Percentiles rank a stretch among this genome's conserved stretches.
Evolutionary conservation across 2,329 filamentous ascomycete species (phyloP).

Genomic region (Aspergillus transmontanensis): DNA sequence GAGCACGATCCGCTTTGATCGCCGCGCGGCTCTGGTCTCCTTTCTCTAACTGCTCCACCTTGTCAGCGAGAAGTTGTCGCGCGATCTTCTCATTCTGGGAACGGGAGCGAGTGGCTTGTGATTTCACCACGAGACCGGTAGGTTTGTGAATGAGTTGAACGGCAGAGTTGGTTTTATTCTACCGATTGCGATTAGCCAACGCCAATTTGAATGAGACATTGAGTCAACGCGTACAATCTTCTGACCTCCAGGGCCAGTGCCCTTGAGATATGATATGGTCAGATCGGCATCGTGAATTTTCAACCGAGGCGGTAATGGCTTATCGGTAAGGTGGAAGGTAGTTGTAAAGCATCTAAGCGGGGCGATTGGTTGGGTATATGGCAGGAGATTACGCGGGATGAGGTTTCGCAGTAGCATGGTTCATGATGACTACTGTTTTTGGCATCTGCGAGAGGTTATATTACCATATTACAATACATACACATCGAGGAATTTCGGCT

Average conservation of each 20-base stretch:
- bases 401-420: slow-evolving; percentile 11
- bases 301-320: slow-evolving; percentile 74
- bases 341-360: slow-evolving; percentile 26
- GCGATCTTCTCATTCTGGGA: slow-evolving; percentile 87
- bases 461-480: background rate
- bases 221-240: slow-evolving; percentile 69
- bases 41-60: slow-evolving; percentile 72
- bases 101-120: slow-evolving; percentile 84
- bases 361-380: background rate
- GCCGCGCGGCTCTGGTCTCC: slow-evolving; percentile 74
- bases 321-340: slow-evolving; percentile 38
- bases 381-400: background rate
- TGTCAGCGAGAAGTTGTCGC: slow-evolving; percentile 72
- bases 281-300: slow-evolving; percentile 77
- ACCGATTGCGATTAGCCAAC: background rate
- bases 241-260: slow-evolving; percentile 89
- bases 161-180: slow-evolving; percentile 95
- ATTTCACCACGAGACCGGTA: slow-evolving; percentile 91
- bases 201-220: background rate
- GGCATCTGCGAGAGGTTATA: background rate
- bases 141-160: slow-evolving; percentile 90
- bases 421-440: slow-evolving; percentile 8
- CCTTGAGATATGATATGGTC: slow-evolving; percentile 83
- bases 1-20: slow-evolving; percentile 85
- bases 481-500: background rate